phyloP scores from a whole-genome alignment of 441 rosid species.

The Pelargonium myrrhifolium region DNA sequence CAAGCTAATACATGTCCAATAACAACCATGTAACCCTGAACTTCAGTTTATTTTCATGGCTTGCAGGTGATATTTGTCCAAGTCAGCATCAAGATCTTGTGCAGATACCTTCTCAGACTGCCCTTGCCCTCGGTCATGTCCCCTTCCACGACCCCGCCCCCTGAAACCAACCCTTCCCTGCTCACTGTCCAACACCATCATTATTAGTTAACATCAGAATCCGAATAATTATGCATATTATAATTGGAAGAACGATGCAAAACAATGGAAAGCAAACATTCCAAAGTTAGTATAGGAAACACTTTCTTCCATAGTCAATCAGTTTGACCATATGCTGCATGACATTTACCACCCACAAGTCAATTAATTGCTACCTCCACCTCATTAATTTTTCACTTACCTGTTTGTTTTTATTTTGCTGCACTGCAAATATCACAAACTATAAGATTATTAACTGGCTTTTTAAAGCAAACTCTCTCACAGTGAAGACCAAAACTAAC shows the following conservation, averaged over 20 bases:
- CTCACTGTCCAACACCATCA: background rate
- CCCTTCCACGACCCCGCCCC: slow-evolving; percentile 2
- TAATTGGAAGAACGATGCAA: too few relatives aligned
- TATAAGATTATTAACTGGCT: too few relatives aligned
- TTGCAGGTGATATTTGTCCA: slow-evolving; percentile 18
- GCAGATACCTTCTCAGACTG: slow-evolving; percentile 16
- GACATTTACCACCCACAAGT: background rate
- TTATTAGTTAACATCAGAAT: background rate
- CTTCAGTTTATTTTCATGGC: slow-evolving; percentile 19
- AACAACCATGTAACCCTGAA: background rate
- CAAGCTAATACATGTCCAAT: background rate
- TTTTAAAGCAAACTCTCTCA: too few relatives aligned
- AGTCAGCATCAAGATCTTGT: slow-evolving; percentile 20
- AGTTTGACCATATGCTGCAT: background rate
- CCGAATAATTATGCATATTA: background rate
- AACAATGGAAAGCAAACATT: background rate
- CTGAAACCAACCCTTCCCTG: background rate
- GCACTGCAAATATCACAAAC: too few relatives aligned
- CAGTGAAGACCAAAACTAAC: background rate
- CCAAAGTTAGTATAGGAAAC: background rate
- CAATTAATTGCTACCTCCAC: background rate
- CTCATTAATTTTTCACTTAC: too few relatives aligned
- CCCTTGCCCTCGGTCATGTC: background rate
- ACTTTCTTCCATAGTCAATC: background rate
- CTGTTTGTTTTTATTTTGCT: too few relatives aligned